Evolutionary conservation across 2,329 filamentous ascomycete genomes (phyloP).

Genomic region (Curvularia spicifera): DNA sequence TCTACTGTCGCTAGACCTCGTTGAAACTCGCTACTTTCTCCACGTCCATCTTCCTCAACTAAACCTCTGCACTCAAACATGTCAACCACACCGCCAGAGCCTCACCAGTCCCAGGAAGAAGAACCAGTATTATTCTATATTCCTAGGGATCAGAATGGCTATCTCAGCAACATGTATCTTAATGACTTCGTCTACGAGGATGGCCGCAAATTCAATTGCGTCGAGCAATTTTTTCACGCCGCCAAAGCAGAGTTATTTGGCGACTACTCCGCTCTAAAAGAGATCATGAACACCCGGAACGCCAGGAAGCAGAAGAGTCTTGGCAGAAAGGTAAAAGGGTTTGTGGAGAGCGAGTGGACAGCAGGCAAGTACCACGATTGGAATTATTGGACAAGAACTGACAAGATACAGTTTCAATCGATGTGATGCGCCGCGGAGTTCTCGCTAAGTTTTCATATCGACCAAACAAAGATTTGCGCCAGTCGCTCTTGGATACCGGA

Average conservation of each 20-base stretch:
- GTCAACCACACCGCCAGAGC: not conserved
- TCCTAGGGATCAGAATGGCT: not conserved
- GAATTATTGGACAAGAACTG: not conserved
- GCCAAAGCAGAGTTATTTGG: not conserved
- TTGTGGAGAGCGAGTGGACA: not conserved
- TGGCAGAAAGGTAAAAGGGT: not conserved
- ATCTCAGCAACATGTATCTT: not conserved
- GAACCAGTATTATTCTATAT: not conserved
- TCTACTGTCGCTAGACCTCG: too few relatives aligned
- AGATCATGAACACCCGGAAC: not conserved
- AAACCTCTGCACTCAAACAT: not conserved
- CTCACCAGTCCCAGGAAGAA: not conserved
- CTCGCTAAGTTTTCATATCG: not conserved
- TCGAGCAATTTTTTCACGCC: not conserved
- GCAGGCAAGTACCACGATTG: not conserved
- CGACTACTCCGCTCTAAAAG: not conserved
- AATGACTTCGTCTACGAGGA: not conserved
- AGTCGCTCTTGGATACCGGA: not conserved
- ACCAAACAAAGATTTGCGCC: not conserved
- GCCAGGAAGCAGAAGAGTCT: not conserved
- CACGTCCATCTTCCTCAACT: not conserved
- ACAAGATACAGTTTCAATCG: not conserved
- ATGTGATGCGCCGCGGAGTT: not conserved
- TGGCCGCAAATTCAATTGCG: not conserved
- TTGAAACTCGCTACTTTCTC: too few relatives aligned